Evolutionary conservation across 352 stramenopile species (phyloP), one percentile per base, ranked within the genome.

Genomic region (Phytophthora nicotianae): DNA sequence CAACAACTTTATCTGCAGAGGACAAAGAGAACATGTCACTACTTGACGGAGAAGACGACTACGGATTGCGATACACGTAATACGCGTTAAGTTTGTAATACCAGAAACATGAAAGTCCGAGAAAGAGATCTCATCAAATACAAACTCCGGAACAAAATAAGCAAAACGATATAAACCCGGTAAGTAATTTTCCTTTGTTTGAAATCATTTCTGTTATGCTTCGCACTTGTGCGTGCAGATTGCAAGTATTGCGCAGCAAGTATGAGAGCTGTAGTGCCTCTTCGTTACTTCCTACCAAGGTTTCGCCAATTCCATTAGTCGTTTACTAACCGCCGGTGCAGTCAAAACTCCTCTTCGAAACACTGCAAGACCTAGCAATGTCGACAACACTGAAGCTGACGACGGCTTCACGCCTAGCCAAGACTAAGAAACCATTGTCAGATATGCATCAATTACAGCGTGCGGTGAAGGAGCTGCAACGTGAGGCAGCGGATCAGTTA

Each of bases 1-100:
- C 85, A 21, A 94, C 83, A 21, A 96, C 87, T 23, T 79, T 78
- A 45, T 94, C 85, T 11, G 87, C 85, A 9, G 87, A 92, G 40
- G 87, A 96, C 53, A 95, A 95, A 62, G 87, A 95, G 54, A 81
- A 82, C 7, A 80, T 83, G 63, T 87, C 86, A 13, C 64, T 95
- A 19, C 77, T 95, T 21, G 77, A 75, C 14, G 73, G 89, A 58
- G 78, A 85, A 48, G 66, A 81, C 19, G 82, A 93, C 56, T 93
- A 87, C 48, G 84, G 84, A 27, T 43, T 91, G 41, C 82, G 81
- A 7, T 93, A 93, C 69, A 90, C 75, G 62, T 93, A 83, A 51
- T 40, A n/a, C 6, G 20, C 40, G 16, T 47, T 29, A 26, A 58
- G 53, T 58, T 47, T 50, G 42, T 60, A 56, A 58, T 47, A 55